Evolutionary conservation across 225 moss, liverwort and hornwort species (phyloP).

Genomic region (Pseudisothecium myosuroides): DNA sequence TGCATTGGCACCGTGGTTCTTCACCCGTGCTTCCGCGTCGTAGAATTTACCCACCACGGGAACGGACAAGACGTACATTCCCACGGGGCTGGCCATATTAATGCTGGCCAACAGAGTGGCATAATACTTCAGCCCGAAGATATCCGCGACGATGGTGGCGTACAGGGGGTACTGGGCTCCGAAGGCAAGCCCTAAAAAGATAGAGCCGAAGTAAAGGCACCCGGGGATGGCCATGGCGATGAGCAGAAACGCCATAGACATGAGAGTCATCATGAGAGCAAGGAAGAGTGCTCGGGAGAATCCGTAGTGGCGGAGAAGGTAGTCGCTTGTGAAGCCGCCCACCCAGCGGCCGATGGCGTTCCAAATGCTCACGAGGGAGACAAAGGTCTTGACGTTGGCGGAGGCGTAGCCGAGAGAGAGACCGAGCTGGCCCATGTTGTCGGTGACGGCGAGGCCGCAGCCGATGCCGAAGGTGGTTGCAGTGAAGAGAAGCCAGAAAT

Average conservation of each 20-base stretch:
- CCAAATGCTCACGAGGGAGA: constrained; percentile 76
- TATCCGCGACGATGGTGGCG: constrained; percentile 24
- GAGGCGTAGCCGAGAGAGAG: constrained; percentile 40
- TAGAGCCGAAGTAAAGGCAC: constrained; percentile 30
- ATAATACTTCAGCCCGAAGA: constrained; percentile 37
- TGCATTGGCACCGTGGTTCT: background rate
- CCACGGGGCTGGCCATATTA: constrained; percentile 13
- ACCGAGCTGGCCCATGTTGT: constrained; percentile 73
- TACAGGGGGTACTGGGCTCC: constrained; percentile 22
- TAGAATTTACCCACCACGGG: constrained; percentile 27
- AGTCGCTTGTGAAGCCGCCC: constrained; percentile 36
- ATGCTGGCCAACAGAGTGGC: constrained; percentile 12
- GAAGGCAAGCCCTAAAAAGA: constrained; percentile 27
- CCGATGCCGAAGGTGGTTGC: constrained; percentile 54
- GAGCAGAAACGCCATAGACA: constrained; percentile 18
- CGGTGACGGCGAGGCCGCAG: constrained; percentile 39
- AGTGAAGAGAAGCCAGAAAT: constrained; percentile 65
- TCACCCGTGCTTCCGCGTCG: constrained; percentile 10
- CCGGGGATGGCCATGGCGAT: constrained; percentile 29
- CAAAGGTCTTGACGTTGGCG: constrained; percentile 30
- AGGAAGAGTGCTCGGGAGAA: constrained; percentile 21
- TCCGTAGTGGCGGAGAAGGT: constrained; percentile 19
- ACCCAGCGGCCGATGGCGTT: constrained; percentile 62
- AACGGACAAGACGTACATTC: constrained; percentile 17
- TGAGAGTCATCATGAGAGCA: background rate